Conservation (phyloP, 306 rosid species). For the Fragaria nilgerrensis region DNA sequence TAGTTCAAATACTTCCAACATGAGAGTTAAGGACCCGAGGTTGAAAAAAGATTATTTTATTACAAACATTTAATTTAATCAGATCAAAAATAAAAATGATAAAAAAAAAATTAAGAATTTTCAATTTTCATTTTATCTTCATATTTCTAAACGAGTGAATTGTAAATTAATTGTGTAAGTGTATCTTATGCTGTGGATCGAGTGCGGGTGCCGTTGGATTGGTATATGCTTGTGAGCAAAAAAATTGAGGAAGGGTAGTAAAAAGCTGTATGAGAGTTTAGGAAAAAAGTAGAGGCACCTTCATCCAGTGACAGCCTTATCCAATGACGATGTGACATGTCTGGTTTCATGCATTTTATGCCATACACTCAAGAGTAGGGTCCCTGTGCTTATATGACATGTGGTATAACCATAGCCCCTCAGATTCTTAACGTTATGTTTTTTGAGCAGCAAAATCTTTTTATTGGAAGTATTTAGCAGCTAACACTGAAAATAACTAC, state of each 20-base stretch:
- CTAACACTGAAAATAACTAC: no score
- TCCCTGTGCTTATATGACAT: constrained; percentile 5
- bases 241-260: constrained; percentile 2
- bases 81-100: no score
- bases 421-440: neutral
- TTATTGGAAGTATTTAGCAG: no score
- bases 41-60: no score
- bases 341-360: constrained; percentile 3
- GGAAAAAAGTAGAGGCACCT: neutral
- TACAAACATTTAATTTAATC: no score
- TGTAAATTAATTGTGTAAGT: fast-evolving
- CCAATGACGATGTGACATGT: constrained; percentile 34
- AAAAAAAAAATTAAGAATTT: fast-evolving
- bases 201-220: neutral
- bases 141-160: no score
- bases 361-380: no score
- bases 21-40: fast-evolving
- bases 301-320: neutral
- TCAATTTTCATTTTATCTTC: no score
- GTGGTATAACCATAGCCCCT: constrained; percentile 7
- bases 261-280: constrained; percentile 5
- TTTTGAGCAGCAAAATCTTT: no score
- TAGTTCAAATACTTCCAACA: no score
- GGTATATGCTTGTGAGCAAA: constrained; percentile 18
- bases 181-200: neutral